Evolutionary conservation across 2,329 filamentous ascomycete genomes (phyloP), one percentile per base, ranked within the genome.

Genomic region (Neodidymelliopsis sp.): DNA sequence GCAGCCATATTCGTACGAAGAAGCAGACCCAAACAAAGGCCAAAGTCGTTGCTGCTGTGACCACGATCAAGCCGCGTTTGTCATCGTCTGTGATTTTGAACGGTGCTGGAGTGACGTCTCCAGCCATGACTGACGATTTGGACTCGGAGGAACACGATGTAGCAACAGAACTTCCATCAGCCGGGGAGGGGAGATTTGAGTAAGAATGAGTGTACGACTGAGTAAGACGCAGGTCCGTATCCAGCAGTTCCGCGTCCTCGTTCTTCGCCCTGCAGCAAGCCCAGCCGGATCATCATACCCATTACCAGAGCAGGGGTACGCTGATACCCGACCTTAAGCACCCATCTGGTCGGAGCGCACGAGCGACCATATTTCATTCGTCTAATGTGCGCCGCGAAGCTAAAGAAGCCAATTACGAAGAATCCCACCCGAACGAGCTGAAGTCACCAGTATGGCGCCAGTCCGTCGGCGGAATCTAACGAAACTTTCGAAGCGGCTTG

Each of bases 11-110:
- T 18, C 69, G 60, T 3, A 72, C 69, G 22, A 65, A 20, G 11
- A 65, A 62, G 37, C 67, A 72, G 1, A 55, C 52, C 56, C 61
- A 61, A 9, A 70, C 59, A 46, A 70, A 72, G 6, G 62, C 60
- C 18, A 69, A 36, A 4, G 63, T 65, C 3, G 56, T 47, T 9
- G 57, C 63, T 13, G 63, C 65, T 0, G 63, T 63, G 20, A 71
- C 63, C 7, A 68, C 60, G 7, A 72, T 57, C n/a, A 72, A 51
- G n/a, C 66, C 67, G 12, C 67, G 60, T 47, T 70, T 69, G 43
- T 71, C 67, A 44, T 63, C 33, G 2, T 52, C 54, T 6, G 63
- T 65, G 48, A 71, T 70, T 15, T 57, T 39, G 31, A 62, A 70
- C 2, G 64, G 64, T n/a, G 66, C 54, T 33, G 65, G 65, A 11